phyloP scores from a whole-genome alignment of 73 alveolate genomes.

The Tetrahymena elliotti region DNA sequence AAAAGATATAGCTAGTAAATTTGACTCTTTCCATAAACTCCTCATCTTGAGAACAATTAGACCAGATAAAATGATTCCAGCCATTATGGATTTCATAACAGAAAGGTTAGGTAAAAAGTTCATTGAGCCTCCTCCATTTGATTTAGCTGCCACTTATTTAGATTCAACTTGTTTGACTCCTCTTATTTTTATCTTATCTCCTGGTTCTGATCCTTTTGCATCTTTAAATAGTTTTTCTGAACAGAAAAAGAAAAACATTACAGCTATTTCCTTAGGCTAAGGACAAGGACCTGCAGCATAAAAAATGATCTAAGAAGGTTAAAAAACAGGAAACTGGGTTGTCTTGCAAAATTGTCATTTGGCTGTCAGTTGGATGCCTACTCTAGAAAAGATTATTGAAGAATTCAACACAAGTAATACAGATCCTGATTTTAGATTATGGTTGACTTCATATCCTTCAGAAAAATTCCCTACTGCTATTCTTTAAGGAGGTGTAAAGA shows the following conservation, averaged over 20 bases:
- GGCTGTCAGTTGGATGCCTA: slow-evolving; percentile 97
- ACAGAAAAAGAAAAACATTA: slow-evolving; percentile 69
- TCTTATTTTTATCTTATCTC: slow-evolving; percentile 92
- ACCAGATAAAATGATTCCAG: slow-evolving; percentile 79
- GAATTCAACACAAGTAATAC: slow-evolving; percentile 59
- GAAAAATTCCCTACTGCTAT: slow-evolving; percentile 97
- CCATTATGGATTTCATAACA: slow-evolving; percentile 73
- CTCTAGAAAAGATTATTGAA: slow-evolving; percentile 92
- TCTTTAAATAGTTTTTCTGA: slow-evolving; percentile 82
- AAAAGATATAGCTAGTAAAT: slow-evolving; percentile 51
- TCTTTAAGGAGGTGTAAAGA: slow-evolving; percentile 96
- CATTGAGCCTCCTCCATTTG: slow-evolving; percentile 95
- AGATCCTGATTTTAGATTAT: slow-evolving; percentile 96
- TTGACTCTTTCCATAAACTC: slow-evolving; percentile 63
- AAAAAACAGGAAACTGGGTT: slow-evolving; percentile 98
- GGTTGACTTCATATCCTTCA: slow-evolving; percentile 99
- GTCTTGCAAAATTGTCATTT: slow-evolving; percentile 98
- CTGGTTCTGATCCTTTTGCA: slow-evolving; percentile 98
- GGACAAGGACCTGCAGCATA: slow-evolving; percentile 77
- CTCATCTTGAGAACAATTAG: slow-evolving; percentile 69
- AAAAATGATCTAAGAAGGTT: slow-evolving; percentile 78
- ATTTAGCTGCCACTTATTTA: slow-evolving; percentile 79
- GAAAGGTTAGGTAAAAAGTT: slow-evolving; percentile 73
- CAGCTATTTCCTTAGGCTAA: slow-evolving; percentile 79
- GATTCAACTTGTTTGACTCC: slow-evolving; percentile 88